Evolutionary conservation across 805 yeast species (phyloP).

Genomic region (Jamesozyma rosinii): DNA sequence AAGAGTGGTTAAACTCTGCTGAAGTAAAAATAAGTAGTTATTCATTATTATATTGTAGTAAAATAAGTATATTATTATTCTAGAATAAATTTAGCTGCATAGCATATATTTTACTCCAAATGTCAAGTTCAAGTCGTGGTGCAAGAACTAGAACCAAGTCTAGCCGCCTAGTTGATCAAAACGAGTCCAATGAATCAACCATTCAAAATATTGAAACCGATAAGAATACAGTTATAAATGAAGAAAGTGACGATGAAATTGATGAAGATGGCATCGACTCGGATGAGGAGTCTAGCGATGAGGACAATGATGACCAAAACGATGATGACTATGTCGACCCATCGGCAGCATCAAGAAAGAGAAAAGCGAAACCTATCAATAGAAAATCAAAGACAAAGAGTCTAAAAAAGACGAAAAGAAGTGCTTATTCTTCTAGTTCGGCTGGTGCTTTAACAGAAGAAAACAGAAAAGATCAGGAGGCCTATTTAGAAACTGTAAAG

Average conservation of each 20-base stretch:
- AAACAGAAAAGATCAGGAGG: conserved; percentile 19
- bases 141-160: conserved; percentile 18
- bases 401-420: conserved; percentile 1
- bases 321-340: conserved; percentile 23
- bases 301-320: conserved; percentile 3
- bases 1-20: no score
- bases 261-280: conserved; percentile 14
- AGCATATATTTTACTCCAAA: no score
- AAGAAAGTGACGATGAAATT: conserved; percentile 1
- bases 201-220: conserved; percentile 3
- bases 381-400: neutral
- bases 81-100: no score
- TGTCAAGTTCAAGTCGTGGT: conserved; percentile 34
- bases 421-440: conserved; percentile 1
- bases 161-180: conserved; percentile 4
- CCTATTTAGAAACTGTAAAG: conserved; percentile 32
- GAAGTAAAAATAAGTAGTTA: no score
- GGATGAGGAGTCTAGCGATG: conserved; percentile 4
- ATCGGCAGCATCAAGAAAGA: conserved; percentile 7
- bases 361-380: conserved; percentile 3
- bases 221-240: conserved; percentile 3
- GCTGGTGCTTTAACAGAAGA: conserved; percentile 1
- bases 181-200: conserved; percentile 5
- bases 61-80: no score
- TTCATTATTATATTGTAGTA: no score